Evolutionary conservation across 1,139 yeast genomes (phyloP), one percentile per base, ranked within the genome.

Genomic region (Geotrichum reessii): DNA sequence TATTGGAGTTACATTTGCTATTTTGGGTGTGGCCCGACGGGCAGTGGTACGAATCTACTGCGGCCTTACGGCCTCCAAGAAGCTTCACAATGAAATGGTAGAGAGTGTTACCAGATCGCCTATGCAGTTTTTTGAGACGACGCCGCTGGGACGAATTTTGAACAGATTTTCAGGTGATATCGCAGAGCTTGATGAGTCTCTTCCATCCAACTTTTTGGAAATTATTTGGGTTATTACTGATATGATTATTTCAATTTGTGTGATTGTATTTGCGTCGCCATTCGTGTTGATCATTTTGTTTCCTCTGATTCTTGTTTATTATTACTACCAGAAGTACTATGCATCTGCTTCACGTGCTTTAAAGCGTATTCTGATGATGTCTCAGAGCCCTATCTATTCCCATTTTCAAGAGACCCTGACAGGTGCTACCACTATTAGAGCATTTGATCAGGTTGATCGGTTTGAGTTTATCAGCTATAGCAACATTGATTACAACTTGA

Each of bases 311-410:
- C 82, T 77, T 64, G 74, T 92, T 58, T 93, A 93, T 74, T 74
- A 83, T 59, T 86, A 84, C 70, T 92, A 88, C 71, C 98, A 95
- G 73, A 87, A 83, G 68, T 89, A 86, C 72, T 88, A 86, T 67
- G 92, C 86, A 67, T 84, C 83, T 58, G 82, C 91, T 11, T 83
- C 91, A 9, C 80, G 95, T 69, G 96, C 89, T 70, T 75, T 90
- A 58, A 87, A 88, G 70, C 81, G 97, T 66, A 74, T 90, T 66
- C 89, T 87, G 66, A 88, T 95, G n/a, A 73, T 82, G 19, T 78
- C 87, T 65, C 78, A 95, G 70, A 88, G 96, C 0, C 82, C 84
- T 57, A 92, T 89, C 37, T 87, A 84, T 74, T 83, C 88, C 61
- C 90, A 87, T 66, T 85, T 89, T 70, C 87, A 85, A 67, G 97